Evolutionary conservation across 2,329 filamentous ascomycete genomes (phyloP), one percentile per base, ranked within the genome.

Genomic region (Raffaelea deltoideospora): DNA sequence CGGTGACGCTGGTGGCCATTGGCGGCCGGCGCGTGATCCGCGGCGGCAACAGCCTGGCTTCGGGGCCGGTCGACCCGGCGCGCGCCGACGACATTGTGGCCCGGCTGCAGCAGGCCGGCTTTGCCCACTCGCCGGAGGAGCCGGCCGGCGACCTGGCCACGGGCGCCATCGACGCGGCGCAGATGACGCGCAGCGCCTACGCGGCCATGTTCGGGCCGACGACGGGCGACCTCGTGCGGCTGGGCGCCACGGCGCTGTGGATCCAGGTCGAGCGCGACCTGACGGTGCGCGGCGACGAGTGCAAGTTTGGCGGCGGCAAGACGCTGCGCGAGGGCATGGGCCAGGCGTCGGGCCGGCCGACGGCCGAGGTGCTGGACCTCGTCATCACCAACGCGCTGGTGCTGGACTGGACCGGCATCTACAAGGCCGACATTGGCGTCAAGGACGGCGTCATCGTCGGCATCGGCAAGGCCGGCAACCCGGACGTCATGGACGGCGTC

Each of bases 351-450:
- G 87, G 84, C 5, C 69, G 83, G 31, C 59, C 69, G 0, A 79
- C 88, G 48, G 63, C 66, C 3, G 76, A 87, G 19, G 75, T 73
- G 19, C 60, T 95, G 40, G 88, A 96, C 53, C 71, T 88, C 33
- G 83, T 94, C 19, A 74, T 96, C 41, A 84, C 78, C 2, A 96
- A 95, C 50, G 88, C 87, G 5, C 61, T 96, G 44, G 79, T 96
- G 27, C 69, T 96, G 17, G 88, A 96, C 60, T 92, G 80, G 71
- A 79, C 72, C 1, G 88, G 88, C 33, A 94, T 96, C 51, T 92
- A 84, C 66, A 96, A 96, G 61, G 88, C 87, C 6, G 88, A 96
- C 55, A 93, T 96, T 52, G 88, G 88, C 21, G 77, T 96, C 55
- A 94, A 92, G 56, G 59, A 86, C 47, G 87, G 88, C 3, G 54